Percentiles rank a stretch among this genome's conserved stretches.
phyloP scores from a whole-genome alignment of 768 basidiomycete species.

The Rhodotorula toruloides region DNA sequence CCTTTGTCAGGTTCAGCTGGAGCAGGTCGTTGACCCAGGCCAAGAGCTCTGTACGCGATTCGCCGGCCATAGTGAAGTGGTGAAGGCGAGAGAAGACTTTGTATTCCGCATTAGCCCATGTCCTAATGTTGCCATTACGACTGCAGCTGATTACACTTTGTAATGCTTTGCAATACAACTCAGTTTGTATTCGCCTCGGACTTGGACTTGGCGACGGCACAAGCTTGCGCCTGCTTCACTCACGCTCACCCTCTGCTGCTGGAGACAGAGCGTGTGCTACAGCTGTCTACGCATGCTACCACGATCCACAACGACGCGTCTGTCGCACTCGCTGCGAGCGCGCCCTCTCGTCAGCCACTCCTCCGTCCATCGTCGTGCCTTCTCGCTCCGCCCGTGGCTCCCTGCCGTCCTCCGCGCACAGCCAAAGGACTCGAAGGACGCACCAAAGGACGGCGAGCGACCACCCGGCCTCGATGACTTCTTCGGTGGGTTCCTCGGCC shows the following conservation, averaged over 20 bases:
- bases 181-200: too few relatives aligned
- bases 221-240: not conserved
- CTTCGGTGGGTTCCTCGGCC: conserved; percentile 39
- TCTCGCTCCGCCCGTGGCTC: conserved; percentile 7
- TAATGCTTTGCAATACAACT: not conserved
- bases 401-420: not conserved
- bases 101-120: too few relatives aligned
- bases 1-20: conserved; percentile 81
- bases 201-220: too few relatives aligned
- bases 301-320: not conserved
- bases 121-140: too few relatives aligned
- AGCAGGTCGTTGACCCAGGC: conserved; percentile 92
- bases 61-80: conserved; percentile 18
- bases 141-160: too few relatives aligned
- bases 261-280: too few relatives aligned
- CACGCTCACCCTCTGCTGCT: not conserved
- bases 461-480: conserved; percentile 40
- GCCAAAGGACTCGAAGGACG: not conserved
- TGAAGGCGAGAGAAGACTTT: not conserved
- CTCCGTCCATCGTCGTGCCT: conserved; percentile 3
- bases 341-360: not conserved
- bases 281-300: not conserved
- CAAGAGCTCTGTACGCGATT: conserved; percentile 64
- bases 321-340: not conserved
- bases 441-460: conserved; percentile 1